Conservation (phyloP, 306 rosid genomes). For the Heteromeles arbutifolia region DNA sequence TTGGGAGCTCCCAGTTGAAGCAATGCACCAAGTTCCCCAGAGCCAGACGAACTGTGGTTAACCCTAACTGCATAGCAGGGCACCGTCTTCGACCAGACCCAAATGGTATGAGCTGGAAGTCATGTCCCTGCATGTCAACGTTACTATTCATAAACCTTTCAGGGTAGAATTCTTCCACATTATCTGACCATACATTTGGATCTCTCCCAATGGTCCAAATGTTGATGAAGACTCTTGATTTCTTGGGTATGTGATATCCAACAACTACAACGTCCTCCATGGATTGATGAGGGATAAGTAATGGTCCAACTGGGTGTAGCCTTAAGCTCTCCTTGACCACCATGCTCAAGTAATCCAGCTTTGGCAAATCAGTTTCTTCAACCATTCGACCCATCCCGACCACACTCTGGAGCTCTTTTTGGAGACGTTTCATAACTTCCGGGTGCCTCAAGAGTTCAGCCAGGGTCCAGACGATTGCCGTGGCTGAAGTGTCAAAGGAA, state of each 20-base stretch:
- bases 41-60: neutral
- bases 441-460: too few relatives aligned
- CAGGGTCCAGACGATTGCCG: too few relatives aligned
- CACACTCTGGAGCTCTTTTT: constrained; percentile 25
- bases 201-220: constrained; percentile 30
- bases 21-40: neutral
- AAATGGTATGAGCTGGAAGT: neutral
- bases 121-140: neutral
- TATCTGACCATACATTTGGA: neutral
- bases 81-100: neutral
- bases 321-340: constrained; percentile 38
- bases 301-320: constrained; percentile 27
- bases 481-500: too few relatives aligned
- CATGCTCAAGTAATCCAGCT: constrained; percentile 24
- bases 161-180: neutral
- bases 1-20: neutral
- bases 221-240: constrained; percentile 11
- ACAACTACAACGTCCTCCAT: constrained; percentile 3
- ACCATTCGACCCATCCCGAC: constrained; percentile 30
- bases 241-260: constrained; percentile 13
- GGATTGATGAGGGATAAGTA: constrained; percentile 5
- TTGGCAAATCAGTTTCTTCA: constrained; percentile 28
- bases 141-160: neutral
- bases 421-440: constrained; percentile 30
- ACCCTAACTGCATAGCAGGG: neutral